Percentiles rank a stretch among this genome's conserved stretches.
phyloP scores from a whole-genome alignment of 1,139 yeast species.

The Eremothecium coryli region DNA sequence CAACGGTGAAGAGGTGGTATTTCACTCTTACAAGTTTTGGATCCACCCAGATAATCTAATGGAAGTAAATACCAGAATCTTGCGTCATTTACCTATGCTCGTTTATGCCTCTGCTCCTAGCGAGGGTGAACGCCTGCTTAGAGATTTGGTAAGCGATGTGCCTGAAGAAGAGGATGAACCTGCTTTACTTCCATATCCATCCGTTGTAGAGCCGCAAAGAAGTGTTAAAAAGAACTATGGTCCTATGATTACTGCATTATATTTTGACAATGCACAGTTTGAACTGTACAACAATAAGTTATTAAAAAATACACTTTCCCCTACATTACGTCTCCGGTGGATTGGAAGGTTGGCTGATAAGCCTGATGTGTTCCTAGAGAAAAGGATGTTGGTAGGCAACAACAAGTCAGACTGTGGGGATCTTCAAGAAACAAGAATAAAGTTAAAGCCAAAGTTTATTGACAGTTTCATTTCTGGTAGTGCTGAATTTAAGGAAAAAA shows the following conservation, averaged over 20 bases:
- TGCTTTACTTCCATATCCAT: conserved; percentile 35
- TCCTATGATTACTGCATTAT: conserved; percentile 77
- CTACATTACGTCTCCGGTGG: conserved; percentile 84
- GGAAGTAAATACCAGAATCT: conserved; percentile 91
- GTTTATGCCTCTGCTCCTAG: conserved; percentile 48
- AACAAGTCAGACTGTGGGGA: conserved; percentile 45
- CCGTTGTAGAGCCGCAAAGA: too few relatives aligned
- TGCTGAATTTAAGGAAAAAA: conserved; percentile 38
- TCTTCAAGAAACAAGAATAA: conserved; percentile 40
- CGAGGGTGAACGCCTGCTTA: conserved; percentile 28
- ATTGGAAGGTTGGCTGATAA: conserved; percentile 69
- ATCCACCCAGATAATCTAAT: conserved; percentile 89
- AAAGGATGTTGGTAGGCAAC: conserved; percentile 57
- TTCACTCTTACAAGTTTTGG: conserved; percentile 86
- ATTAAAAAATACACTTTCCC: conserved; percentile 58
- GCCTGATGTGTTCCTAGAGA: conserved; percentile 73
- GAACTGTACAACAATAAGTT: conserved; percentile 81
- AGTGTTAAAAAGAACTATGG: conserved; percentile 58
- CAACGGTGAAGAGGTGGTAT: conserved; percentile 39
- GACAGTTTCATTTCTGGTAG: conserved; percentile 48
- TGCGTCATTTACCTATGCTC: conserved; percentile 87
- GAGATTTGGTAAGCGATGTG: conserved; percentile 28
- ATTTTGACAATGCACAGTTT: conserved; percentile 76
- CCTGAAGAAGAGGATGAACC: conserved; percentile 31
- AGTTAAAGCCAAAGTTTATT: conserved; percentile 71